These are phyloP conservation scores for Tolypocladium ovalisporum DNA, from an alignment of 2,329 filamentous ascomycete genomes.

Conservation along the genomic window DNA sequence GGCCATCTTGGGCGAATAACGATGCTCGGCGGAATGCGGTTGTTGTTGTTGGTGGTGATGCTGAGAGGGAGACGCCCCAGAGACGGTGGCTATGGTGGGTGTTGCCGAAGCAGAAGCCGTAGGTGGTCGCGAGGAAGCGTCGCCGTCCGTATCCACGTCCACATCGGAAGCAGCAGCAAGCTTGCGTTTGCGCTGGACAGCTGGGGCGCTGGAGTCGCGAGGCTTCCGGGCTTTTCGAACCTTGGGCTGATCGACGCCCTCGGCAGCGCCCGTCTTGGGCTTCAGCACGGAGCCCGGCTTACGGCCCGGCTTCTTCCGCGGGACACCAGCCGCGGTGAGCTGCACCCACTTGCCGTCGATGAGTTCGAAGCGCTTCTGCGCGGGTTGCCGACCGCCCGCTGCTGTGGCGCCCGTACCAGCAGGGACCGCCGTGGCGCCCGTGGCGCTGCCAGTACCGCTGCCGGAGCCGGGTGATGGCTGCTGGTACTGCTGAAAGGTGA, in stretches of 20 bases:
- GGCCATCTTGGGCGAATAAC: conserved; percentile 32
- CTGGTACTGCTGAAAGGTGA: conserved; percentile 15
- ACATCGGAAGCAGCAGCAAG: conserved; percentile 26
- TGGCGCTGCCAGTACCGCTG: not conserved
- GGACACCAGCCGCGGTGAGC: conserved; percentile 46
- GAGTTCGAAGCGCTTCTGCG: conserved; percentile 20
- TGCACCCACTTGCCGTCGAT: conserved; percentile 31
- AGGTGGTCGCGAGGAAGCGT: conserved; percentile 13
- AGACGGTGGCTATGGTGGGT: conserved; percentile 10
- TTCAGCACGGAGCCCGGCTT: conserved; percentile 49
- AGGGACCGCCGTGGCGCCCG: not conserved
- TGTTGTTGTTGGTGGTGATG: conserved; percentile 16
- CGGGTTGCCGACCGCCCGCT: conserved; percentile 4
- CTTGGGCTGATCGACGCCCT: conserved; percentile 32
- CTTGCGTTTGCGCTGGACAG: conserved; percentile 45
- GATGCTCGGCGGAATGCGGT: conserved; percentile 17
- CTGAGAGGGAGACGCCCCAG: conserved; percentile 7
- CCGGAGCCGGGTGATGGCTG: conserved; percentile 10
- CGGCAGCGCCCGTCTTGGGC: conserved; percentile 21
- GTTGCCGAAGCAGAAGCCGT: conserved; percentile 18
- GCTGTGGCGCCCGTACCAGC: conserved; percentile 15
- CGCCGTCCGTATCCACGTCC: conserved; percentile 24
- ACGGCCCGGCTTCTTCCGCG: conserved; percentile 53
- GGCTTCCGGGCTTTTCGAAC: conserved; percentile 44
- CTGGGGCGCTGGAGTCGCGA: conserved; percentile 46